phyloP scores from a whole-genome alignment of 2,329 filamentous ascomycete genomes.

The Didymellaceae sp. region DNA sequence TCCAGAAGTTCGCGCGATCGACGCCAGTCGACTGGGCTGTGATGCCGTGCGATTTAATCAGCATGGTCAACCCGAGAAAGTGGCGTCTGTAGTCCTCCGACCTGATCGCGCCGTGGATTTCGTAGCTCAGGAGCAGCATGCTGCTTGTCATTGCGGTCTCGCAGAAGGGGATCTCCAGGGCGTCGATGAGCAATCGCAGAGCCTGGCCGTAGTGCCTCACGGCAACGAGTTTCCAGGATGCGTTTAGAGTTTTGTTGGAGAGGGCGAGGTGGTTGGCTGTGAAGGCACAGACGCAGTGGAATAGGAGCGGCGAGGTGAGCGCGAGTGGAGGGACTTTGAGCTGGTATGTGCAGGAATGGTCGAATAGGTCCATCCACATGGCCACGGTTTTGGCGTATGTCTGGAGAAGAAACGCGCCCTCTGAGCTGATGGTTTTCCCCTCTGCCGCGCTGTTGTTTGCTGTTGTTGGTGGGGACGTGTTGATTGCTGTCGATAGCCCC shows the following conservation, averaged over 20 bases:
- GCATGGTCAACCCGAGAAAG: conserved; percentile 38
- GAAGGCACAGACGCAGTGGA: conserved; percentile 45
- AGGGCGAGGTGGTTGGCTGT: conserved; percentile 44
- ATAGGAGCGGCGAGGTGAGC: conserved; percentile 39
- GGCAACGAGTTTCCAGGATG: conserved; percentile 40
- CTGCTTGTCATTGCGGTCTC: conserved; percentile 43
- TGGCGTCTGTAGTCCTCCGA: conserved; percentile 41
- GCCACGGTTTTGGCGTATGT: conserved; percentile 43
- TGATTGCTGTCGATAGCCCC: conserved; percentile 19
- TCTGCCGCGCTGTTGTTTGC: conserved; percentile 6
- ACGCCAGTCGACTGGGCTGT: conserved; percentile 37
- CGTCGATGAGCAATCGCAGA: conserved; percentile 38
- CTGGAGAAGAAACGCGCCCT: conserved; percentile 42
- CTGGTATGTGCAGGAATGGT: conserved; percentile 40
- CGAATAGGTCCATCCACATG: conserved; percentile 46
- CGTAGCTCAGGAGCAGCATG: conserved; percentile 45
- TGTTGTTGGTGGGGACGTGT: conserved; percentile 19
- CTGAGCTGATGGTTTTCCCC: conserved; percentile 29
- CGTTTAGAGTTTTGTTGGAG: conserved; percentile 28
- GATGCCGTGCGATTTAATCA: conserved; percentile 40
- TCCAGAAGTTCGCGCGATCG: conserved; percentile 46
- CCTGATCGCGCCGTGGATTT: conserved; percentile 36
- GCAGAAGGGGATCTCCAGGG: conserved; percentile 33
- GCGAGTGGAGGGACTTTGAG: conserved; percentile 36
- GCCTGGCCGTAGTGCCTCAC: conserved; percentile 40